phyloP scores from a whole-genome alignment of 2,329 filamentous ascomycete genomes.

The Rhynchosporium secalis region DNA sequence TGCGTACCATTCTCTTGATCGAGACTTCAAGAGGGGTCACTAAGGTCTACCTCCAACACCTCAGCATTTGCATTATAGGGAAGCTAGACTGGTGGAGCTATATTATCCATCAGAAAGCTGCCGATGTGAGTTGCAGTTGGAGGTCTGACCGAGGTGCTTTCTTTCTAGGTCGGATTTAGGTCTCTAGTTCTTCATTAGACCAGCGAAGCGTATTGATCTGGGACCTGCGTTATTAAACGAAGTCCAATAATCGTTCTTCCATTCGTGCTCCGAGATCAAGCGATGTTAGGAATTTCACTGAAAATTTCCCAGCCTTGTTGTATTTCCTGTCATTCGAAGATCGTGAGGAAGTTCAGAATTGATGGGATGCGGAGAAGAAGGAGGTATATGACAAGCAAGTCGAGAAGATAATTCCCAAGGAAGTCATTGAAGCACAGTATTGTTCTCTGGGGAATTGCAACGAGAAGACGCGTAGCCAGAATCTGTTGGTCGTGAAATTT shows the following conservation, averaged over 20 bases:
- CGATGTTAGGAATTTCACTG: not conserved
- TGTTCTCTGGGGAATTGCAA: not conserved
- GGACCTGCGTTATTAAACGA: conserved; percentile 4
- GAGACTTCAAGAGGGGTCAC: not conserved
- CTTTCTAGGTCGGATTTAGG: conserved; percentile 5
- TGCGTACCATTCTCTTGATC: conserved; percentile 1
- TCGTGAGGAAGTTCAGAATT: not conserved
- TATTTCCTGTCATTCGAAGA: not conserved
- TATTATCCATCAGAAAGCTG: not conserved
- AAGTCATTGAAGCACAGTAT: not conserved
- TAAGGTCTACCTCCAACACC: not conserved
- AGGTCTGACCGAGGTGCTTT: not conserved
- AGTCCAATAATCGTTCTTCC: not conserved
- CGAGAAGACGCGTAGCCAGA: not conserved
- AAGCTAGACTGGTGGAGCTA: not conserved
- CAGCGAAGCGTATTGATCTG: conserved; percentile 3
- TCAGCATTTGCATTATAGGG: conserved; percentile 3
- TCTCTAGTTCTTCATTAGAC: not conserved
- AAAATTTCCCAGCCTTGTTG: not conserved
- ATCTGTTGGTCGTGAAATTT: no score
- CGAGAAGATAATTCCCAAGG: not conserved
- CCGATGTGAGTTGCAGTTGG: not conserved
- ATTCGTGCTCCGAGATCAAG: not conserved
- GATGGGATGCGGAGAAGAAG: conserved; percentile 7
- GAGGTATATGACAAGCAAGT: not conserved